A percentile compares a stretch with the other conserved stretches of the same genome.
These are phyloP conservation scores for Setaria italica DNA, from an alignment of 202 grass and related monocot genomes.

Conservation along the genomic window DNA sequence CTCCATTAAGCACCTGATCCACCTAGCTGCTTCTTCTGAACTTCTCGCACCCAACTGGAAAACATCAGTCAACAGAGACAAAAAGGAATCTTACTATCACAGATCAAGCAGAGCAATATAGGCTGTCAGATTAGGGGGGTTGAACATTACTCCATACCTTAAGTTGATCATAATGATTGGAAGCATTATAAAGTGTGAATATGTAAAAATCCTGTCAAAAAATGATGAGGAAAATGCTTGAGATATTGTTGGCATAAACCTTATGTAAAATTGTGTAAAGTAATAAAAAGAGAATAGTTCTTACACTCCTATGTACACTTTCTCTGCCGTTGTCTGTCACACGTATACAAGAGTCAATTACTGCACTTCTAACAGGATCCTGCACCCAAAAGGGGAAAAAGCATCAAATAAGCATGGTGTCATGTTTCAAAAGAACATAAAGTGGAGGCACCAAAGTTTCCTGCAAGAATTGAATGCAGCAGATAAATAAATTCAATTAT, in stretches of 20 bases:
- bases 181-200: constrained; percentile 89
- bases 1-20: constrained; percentile 91
- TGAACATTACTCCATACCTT: constrained; percentile 60
- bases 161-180: constrained; percentile 86
- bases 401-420: constrained; percentile 19
- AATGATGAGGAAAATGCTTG: constrained; percentile 29
- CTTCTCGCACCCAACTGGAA: constrained; percentile 94
- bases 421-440: constrained; percentile 45
- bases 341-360: constrained; percentile 79
- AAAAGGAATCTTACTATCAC: constrained; percentile 28
- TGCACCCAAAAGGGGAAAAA: constrained; percentile 50
- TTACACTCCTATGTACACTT: constrained; percentile 89
- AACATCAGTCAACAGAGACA: constrained; percentile 30
- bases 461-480: constrained; percentile 32
- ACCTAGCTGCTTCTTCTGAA: constrained; percentile 97
- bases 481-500: neutral
- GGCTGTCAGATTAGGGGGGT: constrained; percentile 26
- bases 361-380: constrained; percentile 91
- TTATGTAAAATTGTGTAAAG: constrained; percentile 34
- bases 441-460: constrained; percentile 20
- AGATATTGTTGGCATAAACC: constrained; percentile 1
- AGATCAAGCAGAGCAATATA: constrained; percentile 26
- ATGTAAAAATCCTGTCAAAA: constrained; percentile 82
- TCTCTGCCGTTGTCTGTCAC: constrained; percentile 95
- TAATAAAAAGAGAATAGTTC: constrained; percentile 24